A percentile compares a stretch with the other conserved stretches of the same genome.
Evolutionary conservation across 805 yeast species (phyloP).

Genomic region (Metschnikowia shivogae): DNA sequence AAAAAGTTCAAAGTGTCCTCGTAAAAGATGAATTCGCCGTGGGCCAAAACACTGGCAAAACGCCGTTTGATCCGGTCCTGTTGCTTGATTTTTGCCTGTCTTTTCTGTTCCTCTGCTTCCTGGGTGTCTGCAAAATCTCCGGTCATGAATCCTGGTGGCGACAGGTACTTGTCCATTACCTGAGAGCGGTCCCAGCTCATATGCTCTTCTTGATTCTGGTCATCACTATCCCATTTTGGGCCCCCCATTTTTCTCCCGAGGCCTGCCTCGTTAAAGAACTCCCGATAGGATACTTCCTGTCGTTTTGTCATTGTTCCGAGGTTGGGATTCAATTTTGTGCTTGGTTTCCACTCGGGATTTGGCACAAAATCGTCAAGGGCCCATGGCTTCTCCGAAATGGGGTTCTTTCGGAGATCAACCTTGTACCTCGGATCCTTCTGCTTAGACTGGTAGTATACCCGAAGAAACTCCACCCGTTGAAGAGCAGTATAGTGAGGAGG

Average conservation of each 20-base stretch:
- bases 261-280: slow-evolving; percentile 18
- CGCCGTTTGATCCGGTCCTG: slow-evolving; percentile 26
- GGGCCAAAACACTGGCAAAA: slow-evolving; percentile 22
- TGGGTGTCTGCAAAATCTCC: slow-evolving; percentile 37
- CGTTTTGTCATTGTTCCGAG: slow-evolving; percentile 19
- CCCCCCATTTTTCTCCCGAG: slow-evolving; percentile 12
- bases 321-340: slow-evolving; percentile 13
- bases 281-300: slow-evolving; percentile 17
- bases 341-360: slow-evolving; percentile 23
- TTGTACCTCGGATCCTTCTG: slow-evolving; percentile 18
- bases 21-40: slow-evolving; percentile 32
- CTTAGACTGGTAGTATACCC: slow-evolving; percentile 22
- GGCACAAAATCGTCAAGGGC: slow-evolving; percentile 33
- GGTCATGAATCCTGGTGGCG: slow-evolving; percentile 40
- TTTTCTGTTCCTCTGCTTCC: slow-evolving; percentile 23
- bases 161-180: slow-evolving; percentile 33
- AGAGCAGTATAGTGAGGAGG: slow-evolving; percentile 27
- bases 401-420: slow-evolving; percentile 28
- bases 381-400: slow-evolving; percentile 37
- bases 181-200: slow-evolving; percentile 22
- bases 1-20: slow-evolving; percentile 29
- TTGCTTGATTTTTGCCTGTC: slow-evolving; percentile 21
- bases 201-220: slow-evolving; percentile 1
- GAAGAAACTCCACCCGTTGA: slow-evolving; percentile 29
- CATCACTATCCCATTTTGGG: slow-evolving; percentile 19